Evolutionary conservation across 805 yeast species (phyloP).

Genomic region (Wickerhamomyces hampshirensis): DNA sequence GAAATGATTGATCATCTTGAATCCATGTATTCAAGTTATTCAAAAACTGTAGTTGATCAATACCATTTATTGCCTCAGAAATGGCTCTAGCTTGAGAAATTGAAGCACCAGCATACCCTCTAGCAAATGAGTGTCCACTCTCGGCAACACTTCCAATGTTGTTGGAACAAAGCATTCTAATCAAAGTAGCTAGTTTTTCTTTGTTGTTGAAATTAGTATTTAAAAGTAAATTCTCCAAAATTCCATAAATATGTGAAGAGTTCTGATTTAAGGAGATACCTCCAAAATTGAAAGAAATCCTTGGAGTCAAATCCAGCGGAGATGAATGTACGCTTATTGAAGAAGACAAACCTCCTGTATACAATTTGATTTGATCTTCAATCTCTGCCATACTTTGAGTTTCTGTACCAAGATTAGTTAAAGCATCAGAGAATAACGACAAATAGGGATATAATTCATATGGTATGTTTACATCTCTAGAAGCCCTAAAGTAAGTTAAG

Average conservation of each 20-base stretch:
- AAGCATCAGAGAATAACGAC: constrained; percentile 72
- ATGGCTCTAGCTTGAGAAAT: constrained; percentile 57
- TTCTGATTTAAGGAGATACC: constrained; percentile 73
- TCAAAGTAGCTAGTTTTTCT: constrained; percentile 66
- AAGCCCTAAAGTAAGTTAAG: constrained; percentile 67
- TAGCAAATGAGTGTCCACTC: constrained; percentile 82
- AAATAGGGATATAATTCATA: constrained; percentile 58
- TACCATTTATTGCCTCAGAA: constrained; percentile 64
- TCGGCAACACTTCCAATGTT: constrained; percentile 78
- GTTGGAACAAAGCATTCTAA: constrained; percentile 71
- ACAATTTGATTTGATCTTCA: constrained; percentile 76
- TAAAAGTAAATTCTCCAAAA: constrained; percentile 64
- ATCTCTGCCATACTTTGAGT: constrained; percentile 67
- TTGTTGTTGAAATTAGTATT: constrained; percentile 65
- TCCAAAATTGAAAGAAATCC: constrained; percentile 49
- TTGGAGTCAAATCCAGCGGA: constrained; percentile 46
- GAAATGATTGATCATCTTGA: constrained; percentile 46
- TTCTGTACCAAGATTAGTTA: constrained; percentile 84
- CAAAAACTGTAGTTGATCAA: constrained; percentile 70
- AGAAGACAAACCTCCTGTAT: constrained; percentile 83
- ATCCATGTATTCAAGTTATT: constrained; percentile 47
- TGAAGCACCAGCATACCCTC: constrained; percentile 57
- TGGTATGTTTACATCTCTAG: constrained; percentile 60
- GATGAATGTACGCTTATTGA: constrained; percentile 51
- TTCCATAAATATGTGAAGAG: constrained; percentile 50